Conservation (phyloP, 805 yeast genomes). For the Barnettozyma wickerhamii region DNA sequence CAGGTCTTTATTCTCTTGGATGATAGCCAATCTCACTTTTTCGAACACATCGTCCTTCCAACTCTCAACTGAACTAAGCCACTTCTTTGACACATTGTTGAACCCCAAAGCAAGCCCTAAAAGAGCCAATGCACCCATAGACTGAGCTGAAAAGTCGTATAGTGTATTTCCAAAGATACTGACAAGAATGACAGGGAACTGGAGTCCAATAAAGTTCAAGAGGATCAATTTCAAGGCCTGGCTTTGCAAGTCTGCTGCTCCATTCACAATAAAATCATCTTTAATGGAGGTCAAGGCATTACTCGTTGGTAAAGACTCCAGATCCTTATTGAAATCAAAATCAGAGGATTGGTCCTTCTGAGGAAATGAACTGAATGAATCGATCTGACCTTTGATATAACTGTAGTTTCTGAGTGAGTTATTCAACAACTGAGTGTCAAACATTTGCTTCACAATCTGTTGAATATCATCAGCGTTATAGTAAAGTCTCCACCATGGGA, state of each 20-base stretch:
- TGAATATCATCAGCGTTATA: constrained; percentile 28
- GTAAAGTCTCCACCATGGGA: constrained; percentile 31
- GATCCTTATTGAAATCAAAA: constrained; percentile 2
- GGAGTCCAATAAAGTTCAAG: constrained; percentile 27
- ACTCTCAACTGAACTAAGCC: constrained; percentile 23
- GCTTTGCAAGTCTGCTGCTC: constrained; percentile 22
- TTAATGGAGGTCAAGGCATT: constrained; percentile 19
- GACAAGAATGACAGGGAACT: constrained; percentile 27
- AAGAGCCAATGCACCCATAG: constrained; percentile 30
- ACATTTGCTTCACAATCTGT: constrained; percentile 24
- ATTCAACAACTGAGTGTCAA: constrained; percentile 22
- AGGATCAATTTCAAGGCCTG: constrained; percentile 24
- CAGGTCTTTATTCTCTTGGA: constrained; percentile 18
- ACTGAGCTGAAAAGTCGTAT: constrained; percentile 26
- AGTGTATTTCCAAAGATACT: constrained; percentile 26
- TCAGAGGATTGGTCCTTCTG: background rate
- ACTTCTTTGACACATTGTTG: constrained; percentile 27
- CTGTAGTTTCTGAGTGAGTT: constrained; percentile 26
- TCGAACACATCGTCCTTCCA: constrained; percentile 25
- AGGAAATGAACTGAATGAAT: constrained; percentile 22
- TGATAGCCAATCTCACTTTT: constrained; percentile 18
- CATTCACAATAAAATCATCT: constrained; percentile 17
- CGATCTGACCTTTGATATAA: constrained; percentile 30
- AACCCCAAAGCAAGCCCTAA: constrained; percentile 29
- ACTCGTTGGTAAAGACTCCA: constrained; percentile 8